Evolutionary conservation across 495 filamentous ascomycete genomes (phyloP).

Genomic region (Penicillium angulare): DNA sequence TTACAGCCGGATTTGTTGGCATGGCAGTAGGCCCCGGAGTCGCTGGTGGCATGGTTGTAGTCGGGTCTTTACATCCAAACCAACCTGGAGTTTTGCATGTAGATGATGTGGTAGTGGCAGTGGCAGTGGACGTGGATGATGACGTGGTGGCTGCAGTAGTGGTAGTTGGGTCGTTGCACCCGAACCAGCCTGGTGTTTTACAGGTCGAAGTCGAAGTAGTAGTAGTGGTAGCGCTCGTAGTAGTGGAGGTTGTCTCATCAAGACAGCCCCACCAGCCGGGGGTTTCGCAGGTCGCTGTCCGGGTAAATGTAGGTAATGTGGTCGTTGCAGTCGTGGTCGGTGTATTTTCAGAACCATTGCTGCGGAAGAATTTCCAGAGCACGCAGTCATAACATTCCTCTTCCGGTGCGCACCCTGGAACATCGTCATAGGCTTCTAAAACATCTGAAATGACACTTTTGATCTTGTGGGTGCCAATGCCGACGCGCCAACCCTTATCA

Average conservation of each 20-base stretch:
- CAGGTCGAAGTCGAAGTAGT: constrained; percentile 73
- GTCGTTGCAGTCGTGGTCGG: constrained; percentile 58
- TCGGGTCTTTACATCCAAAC: constrained; percentile 4
- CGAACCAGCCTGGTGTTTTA: constrained; percentile 73
- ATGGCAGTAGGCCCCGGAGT: constrained; percentile 1
- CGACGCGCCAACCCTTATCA: constrained; percentile 87
- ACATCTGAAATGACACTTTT: constrained; percentile 81
- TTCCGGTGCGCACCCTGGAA: constrained; percentile 71
- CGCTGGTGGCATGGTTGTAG: not conserved
- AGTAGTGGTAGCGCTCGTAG: constrained; percentile 51
- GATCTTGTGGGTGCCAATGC: constrained; percentile 83
- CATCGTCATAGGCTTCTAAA: constrained; percentile 72
- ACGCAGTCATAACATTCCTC: constrained; percentile 85
- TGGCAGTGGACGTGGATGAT: constrained; percentile 21
- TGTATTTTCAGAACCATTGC: constrained; percentile 76
- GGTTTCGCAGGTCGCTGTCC: constrained; percentile 84
- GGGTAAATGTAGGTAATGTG: constrained; percentile 56
- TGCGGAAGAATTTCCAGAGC: constrained; percentile 90
- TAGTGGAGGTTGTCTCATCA: constrained; percentile 56
- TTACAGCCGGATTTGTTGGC: not conserved
- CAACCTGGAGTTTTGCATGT: constrained; percentile 3
- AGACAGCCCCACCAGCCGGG: constrained; percentile 69
- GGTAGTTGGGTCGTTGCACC: constrained; percentile 47
- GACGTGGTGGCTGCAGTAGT: constrained; percentile 11
- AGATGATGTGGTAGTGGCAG: not conserved